These are phyloP conservation scores for Fusarium drepaniforme DNA, from an alignment of 2,329 filamentous ascomycete species.

Conservation along the genomic window DNA sequence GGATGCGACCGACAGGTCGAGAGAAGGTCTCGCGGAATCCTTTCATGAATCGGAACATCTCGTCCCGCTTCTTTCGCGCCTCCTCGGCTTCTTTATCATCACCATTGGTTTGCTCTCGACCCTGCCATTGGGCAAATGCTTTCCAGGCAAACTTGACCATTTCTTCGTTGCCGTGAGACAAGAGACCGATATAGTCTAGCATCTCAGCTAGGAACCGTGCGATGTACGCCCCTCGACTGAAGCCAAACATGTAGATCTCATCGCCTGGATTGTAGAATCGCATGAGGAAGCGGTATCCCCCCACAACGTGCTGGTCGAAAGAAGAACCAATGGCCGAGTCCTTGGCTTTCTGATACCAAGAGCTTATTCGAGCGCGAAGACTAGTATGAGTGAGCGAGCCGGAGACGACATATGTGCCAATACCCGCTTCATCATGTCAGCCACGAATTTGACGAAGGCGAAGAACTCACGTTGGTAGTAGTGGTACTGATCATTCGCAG, in stretches of 20 bases:
- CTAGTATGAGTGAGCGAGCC: constrained; percentile 70
- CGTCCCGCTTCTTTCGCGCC: constrained; percentile 55
- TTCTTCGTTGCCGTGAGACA: constrained; percentile 87
- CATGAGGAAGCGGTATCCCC: constrained; percentile 85
- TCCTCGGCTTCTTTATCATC: constrained; percentile 57
- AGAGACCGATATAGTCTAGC: constrained; percentile 84
- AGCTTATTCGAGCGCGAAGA: constrained; percentile 67
- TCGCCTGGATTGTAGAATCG: constrained; percentile 75
- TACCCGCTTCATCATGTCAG: constrained; percentile 64
- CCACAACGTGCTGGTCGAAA: constrained; percentile 86
- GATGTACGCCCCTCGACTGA: constrained; percentile 79
- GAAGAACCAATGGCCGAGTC: constrained; percentile 85
- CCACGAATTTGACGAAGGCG: neutral
- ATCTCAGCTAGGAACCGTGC: constrained; percentile 84
- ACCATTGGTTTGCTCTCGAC: constrained; percentile 61
- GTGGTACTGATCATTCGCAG: constrained; percentile 70
- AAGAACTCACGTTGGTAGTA: constrained; percentile 71
- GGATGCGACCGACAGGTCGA: constrained; percentile 78
- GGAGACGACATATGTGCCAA: constrained; percentile 79
- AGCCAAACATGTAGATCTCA: constrained; percentile 80
- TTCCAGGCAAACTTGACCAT: constrained; percentile 89
- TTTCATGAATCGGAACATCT: constrained; percentile 81
- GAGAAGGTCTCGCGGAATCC: constrained; percentile 86
- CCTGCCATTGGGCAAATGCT: constrained; percentile 81
- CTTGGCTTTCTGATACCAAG: constrained; percentile 79